Base-by-base conservation (phyloP, 768 basidiomycete genomes). In the Boletales sp. region DNA sequence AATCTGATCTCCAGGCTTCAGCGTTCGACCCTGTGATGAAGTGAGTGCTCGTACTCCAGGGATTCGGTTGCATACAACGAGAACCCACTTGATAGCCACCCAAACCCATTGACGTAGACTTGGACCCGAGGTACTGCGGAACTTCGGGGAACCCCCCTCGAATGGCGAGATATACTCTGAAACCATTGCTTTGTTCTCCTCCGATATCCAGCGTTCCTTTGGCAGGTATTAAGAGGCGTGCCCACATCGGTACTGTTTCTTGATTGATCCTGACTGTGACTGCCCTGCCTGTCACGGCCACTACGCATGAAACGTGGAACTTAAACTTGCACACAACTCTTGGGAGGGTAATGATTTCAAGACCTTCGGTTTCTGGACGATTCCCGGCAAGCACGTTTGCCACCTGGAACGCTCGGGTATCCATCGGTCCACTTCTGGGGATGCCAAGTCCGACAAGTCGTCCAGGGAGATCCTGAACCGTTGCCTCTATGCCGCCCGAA, bases 401-500 rank as follows among this genome's bases (percentile, higher is more conserved):
- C 1, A 72, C 68, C 21, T 73, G 63, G 62, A 82, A 80, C 0
- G 84, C 79, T 10, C 79, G 59, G 10, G 71, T 50, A 57, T 88
- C 86, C 79, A 84, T 82, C 0, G 84, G 80, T 0, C 86, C 86
- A 51, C 80, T 78, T 13, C 68, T 72, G 0, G 86, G 86, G 3
- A 86, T 74, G 2, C 85, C 86, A 30, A 77, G 65, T 1, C 81
- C 78, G 0, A 78, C 70, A 0, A 57, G 59, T 1, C 84, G 74
- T 0, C 80, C 79, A 0, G 81, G 79, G 17, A 78, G 72, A 54
- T 84, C 82, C 56, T 85, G 84, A 0, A 84, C 66, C 0, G 78
- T 77, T 9, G 75, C 74, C 34, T 83, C 81, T 8, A 85, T 67
- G 0, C 84, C 83, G 3, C 77, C 69, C 2, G 74, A 72, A 5